A percentile compares a stretch with the other conserved stretches of the same genome.
These are phyloP conservation scores for Penicillium desertorum DNA, from an alignment of 495 filamentous ascomycete species.

Conservation along the genomic window DNA sequence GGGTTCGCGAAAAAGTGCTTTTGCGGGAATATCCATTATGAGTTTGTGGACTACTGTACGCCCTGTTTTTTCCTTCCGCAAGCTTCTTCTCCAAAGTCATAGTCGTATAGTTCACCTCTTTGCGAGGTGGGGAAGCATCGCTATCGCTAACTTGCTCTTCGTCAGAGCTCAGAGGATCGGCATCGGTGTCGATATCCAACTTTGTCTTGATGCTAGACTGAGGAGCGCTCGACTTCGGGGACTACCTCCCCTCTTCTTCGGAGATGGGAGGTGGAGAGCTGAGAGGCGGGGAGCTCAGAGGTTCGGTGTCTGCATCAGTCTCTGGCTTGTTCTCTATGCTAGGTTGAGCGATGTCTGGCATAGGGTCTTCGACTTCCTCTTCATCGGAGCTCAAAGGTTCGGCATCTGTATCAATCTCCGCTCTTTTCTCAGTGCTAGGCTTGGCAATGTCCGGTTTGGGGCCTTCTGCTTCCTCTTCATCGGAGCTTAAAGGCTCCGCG, in stretches of 20 bases:
- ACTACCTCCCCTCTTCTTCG: constrained; percentile 1
- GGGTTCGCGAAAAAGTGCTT: constrained; percentile 5
- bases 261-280: background rate
- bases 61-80: constrained; percentile 1
- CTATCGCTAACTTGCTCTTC: constrained; percentile 14
- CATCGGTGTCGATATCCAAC: constrained; percentile 28
- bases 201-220: background rate
- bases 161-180: constrained; percentile 26
- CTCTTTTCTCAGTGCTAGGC: background rate
- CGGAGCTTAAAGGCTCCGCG: constrained; percentile 29
- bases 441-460: background rate
- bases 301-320: background rate
- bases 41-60: background rate
- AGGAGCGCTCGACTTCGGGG: background rate
- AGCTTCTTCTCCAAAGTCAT: constrained; percentile 29
- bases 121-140: background rate
- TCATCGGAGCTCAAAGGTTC: constrained; percentile 8
- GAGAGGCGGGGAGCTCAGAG: background rate
- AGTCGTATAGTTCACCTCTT: background rate
- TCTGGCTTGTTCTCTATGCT: background rate
- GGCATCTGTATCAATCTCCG: background rate
- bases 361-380: constrained; percentile 2
- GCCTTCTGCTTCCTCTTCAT: constrained; percentile 12
- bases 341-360: background rate
- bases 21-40: constrained; percentile 11